These are phyloP conservation scores for Coniella lustricola DNA, from an alignment of 2,329 filamentous ascomycete species.

Conservation along the genomic window DNA sequence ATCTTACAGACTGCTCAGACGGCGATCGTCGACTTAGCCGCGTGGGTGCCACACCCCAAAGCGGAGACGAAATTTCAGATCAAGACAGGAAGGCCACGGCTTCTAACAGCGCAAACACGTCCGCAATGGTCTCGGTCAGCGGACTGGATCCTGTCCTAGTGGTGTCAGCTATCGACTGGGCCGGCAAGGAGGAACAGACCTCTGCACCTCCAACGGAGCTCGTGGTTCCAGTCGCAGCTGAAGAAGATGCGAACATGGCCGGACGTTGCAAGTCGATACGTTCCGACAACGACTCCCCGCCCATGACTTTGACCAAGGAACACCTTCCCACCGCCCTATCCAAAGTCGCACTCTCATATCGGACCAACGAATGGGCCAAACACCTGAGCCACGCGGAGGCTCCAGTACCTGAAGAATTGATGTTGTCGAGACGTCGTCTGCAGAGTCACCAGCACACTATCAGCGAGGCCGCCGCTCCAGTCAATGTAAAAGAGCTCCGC, in stretches of 20 bases:
- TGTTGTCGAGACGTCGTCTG: constrained; percentile 25
- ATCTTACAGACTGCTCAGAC: constrained; percentile 20
- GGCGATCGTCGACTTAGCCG: constrained; percentile 22
- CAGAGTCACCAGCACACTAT: constrained; percentile 23
- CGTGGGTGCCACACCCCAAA: constrained; percentile 35
- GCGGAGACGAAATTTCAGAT: constrained; percentile 21
- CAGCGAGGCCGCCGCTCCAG: constrained; percentile 50
- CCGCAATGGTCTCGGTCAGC: no score
- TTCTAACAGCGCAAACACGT: no score
- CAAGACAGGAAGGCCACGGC: neutral
- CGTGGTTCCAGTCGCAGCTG: constrained; percentile 16
- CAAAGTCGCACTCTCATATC: constrained; percentile 70
- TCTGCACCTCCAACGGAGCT: neutral
- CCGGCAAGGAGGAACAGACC: no score
- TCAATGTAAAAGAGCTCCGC: constrained; percentile 58
- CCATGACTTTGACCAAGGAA: constrained; percentile 48
- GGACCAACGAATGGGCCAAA: constrained; percentile 95
- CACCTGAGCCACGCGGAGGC: constrained; percentile 72
- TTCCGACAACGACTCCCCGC: constrained; percentile 34
- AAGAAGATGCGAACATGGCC: constrained; percentile 15
- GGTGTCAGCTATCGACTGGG: no score
- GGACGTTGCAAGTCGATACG: constrained; percentile 33
- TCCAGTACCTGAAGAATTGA: constrained; percentile 58
- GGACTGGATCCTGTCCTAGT: no score
- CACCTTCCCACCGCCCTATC: constrained; percentile 66